These are phyloP conservation scores for Salvia miltiorrhiza DNA, from an alignment of 257 asterid species.

Conservation along the genomic window DNA sequence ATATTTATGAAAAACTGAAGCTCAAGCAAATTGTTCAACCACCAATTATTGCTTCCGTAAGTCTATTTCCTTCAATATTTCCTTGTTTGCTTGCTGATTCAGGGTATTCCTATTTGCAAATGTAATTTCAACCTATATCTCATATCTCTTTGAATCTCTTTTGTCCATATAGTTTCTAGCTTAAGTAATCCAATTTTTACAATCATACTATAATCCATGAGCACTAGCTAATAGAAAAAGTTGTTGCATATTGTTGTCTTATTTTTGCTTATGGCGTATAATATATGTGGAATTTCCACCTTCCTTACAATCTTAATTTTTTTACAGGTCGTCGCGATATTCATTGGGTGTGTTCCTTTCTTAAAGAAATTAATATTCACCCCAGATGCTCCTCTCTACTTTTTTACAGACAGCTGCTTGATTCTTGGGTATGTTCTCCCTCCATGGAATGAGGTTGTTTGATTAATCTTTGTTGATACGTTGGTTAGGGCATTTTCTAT, in stretches of 20 bases:
- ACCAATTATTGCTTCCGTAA: slow-evolving; percentile 96
- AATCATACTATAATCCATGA: slow-evolving; percentile 4
- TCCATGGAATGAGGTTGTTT: slow-evolving; percentile 16
- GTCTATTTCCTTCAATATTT: slow-evolving; percentile 31
- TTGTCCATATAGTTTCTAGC: background rate
- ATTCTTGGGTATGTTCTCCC: slow-evolving; percentile 83
- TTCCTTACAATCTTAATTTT: slow-evolving; percentile 12
- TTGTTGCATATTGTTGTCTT: background rate
- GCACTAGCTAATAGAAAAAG: background rate
- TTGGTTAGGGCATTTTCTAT: background rate
- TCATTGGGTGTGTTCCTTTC: slow-evolving; percentile 83
- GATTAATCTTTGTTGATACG: background rate
- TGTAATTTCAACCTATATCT: background rate
- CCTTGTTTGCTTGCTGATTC: background rate
- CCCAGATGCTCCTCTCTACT: slow-evolving; percentile 88
- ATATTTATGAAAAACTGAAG: slow-evolving; percentile 79
- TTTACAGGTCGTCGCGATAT: slow-evolving; percentile 77
- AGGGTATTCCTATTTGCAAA: background rate
- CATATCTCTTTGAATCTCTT: background rate
- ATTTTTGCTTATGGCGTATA: background rate
- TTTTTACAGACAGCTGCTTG: slow-evolving; percentile 95
- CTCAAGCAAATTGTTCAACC: slow-evolving; percentile 94
- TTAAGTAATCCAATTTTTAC: background rate
- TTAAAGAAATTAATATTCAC: slow-evolving; percentile 77
- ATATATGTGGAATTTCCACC: background rate